Percentiles rank a stretch among this genome's conserved stretches.
Evolutionary conservation across 1,284 basidiomycete species (phyloP).

Genomic region (Kalmanozyma brasiliensis): DNA sequence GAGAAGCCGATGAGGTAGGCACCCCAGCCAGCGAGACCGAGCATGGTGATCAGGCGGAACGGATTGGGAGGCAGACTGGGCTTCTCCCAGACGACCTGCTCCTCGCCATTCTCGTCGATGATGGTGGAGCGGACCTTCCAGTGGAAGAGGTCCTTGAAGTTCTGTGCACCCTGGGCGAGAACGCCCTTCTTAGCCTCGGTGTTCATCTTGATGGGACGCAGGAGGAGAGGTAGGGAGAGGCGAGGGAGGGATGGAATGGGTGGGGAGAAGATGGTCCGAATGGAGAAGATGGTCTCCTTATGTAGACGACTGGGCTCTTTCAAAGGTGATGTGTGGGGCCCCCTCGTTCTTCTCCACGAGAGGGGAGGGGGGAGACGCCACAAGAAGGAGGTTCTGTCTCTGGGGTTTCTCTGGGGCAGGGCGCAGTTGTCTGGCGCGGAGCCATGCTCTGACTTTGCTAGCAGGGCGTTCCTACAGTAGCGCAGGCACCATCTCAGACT

Average conservation of each 20-base stretch:
- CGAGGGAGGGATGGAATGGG: neutral
- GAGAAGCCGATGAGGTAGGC: constrained; percentile 50
- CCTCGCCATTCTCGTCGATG: constrained; percentile 46
- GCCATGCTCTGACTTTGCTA: too few relatives aligned
- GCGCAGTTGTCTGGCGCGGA: too few relatives aligned
- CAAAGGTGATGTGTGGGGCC: neutral
- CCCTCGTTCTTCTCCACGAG: too few relatives aligned
- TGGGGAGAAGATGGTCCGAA: neutral
- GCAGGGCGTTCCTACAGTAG: neutral
- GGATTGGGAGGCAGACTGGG: constrained; percentile 39
- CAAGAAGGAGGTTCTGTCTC: too few relatives aligned
- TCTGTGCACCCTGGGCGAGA: constrained; percentile 33
- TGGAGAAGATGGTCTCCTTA: too few relatives aligned
- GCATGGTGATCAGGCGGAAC: constrained; percentile 27
- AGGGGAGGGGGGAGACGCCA: too few relatives aligned
- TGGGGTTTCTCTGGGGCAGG: too few relatives aligned
- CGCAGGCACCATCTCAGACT: neutral
- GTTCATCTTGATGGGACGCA: constrained; percentile 4
- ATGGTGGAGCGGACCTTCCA: constrained; percentile 36
- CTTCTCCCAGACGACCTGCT: constrained; percentile 32
- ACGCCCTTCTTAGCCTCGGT: constrained; percentile 27
- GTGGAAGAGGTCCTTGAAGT: constrained; percentile 49
- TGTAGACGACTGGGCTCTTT: too few relatives aligned
- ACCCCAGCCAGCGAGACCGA: constrained; percentile 40
- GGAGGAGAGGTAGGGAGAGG: neutral